Evolutionary conservation across 1,284 basidiomycete genomes (phyloP), one percentile per base, ranked within the genome.

Genomic region (Sporisorium exsertum): DNA sequence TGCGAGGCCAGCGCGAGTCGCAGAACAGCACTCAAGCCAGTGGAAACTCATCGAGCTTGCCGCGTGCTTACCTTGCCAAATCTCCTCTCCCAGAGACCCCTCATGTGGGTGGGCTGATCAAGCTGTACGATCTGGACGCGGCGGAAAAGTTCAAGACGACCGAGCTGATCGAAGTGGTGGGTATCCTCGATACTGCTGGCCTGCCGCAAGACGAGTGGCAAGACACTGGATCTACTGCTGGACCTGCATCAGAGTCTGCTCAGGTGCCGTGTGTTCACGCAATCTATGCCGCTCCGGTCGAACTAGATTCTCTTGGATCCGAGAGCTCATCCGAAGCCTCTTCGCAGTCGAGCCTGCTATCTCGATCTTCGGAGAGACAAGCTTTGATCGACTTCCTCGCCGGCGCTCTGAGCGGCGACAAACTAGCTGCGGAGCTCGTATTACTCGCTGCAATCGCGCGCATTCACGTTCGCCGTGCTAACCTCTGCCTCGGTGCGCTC

Each of bases 371-470:
- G 2, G 37, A 65, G 29, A 56, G 79, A 10, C 24, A 57, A 3
- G 65, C 54, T 0, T 54, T 84, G n/a, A 24, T 82, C n/a, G 47
- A 59, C 13, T 81, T 72, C 50, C 29, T 84, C n/a, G 64, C 72
- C 4, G 56, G 52, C 18, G 70, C 63, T 0, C 56, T 83, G 12
- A 64, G 61, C 20, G 79, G 80, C 16, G 82, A 84, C 57, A 58
- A 55, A 40, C 52, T 84, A 3, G 91, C 91, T 0, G 93, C 93
- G 12, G 92, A 94, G 85, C 94, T 91, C 90, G 86, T 92, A 3
- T 86, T 95, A 8, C 87, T 94, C 16, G 87, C 88, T 24, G 84
- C 89, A 26, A 87, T 92, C n/a, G 88, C 91, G 22, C 88, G 89
- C 83, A 94, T 92, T 40, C 90, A 93, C 87, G 89, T 90, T 15